Conservation (phyloP, 164 flowering plant genomes). For the Platanus orientalis region DNA sequence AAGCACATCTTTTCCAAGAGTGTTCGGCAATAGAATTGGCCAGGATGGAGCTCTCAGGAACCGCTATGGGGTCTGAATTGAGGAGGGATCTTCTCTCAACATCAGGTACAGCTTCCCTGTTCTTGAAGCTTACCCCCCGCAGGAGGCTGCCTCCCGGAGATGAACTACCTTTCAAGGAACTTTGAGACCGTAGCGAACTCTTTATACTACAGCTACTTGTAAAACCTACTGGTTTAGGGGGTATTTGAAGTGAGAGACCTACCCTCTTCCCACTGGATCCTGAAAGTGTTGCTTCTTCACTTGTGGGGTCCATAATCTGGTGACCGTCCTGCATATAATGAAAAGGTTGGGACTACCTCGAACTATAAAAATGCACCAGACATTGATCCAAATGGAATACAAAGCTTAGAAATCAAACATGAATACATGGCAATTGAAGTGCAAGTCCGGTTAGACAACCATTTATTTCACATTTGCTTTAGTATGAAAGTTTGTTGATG, state of each 20-base stretch:
- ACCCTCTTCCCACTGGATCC: slow-evolving; percentile 24
- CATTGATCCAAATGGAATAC: neutral
- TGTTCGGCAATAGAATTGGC: slow-evolving; percentile 24
- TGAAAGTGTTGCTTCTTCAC: slow-evolving; percentile 21
- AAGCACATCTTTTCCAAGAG: slow-evolving; percentile 60
- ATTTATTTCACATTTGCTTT: neutral
- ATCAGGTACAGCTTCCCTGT: slow-evolving; percentile 29
- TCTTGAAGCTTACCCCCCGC: slow-evolving; percentile 69
- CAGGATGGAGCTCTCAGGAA: slow-evolving; percentile 41
- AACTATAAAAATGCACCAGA: neutral
- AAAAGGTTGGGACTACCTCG: neutral
- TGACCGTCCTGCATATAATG: slow-evolving; percentile 35
- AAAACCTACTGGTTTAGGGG: slow-evolving; percentile 43
- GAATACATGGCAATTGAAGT: neutral
- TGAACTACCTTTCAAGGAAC: slow-evolving; percentile 38
- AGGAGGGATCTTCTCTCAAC: slow-evolving; percentile 67
- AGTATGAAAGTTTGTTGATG: no score
- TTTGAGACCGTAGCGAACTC: slow-evolving; percentile 42
- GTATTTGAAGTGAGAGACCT: slow-evolving; percentile 63
- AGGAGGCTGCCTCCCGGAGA: slow-evolving; percentile 49
- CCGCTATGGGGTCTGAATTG: slow-evolving; percentile 27
- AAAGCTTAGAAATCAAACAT: neutral
- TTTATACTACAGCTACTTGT: slow-evolving; percentile 38
- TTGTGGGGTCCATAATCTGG: slow-evolving; percentile 17
- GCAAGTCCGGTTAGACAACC: neutral